Conservation (phyloP, 2,329 filamentous ascomycete genomes). For the Triangularia verruculosa region DNA sequence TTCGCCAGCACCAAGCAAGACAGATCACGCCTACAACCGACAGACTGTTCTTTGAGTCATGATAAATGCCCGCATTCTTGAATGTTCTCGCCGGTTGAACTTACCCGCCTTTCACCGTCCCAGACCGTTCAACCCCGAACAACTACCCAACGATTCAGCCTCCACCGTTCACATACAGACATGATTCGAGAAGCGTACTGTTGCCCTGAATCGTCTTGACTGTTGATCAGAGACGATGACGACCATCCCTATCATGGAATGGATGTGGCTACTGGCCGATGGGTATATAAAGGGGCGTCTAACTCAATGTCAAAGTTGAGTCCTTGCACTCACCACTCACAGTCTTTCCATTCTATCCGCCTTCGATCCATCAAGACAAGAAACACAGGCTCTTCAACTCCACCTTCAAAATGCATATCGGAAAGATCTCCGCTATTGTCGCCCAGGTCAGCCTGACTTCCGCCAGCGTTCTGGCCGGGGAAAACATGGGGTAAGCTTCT, state of each 20-base stretch:
- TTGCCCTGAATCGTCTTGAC: not conserved
- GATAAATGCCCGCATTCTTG: not conserved
- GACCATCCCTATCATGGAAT: not conserved
- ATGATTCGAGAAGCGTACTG: not conserved
- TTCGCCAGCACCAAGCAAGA: too few relatives aligned
- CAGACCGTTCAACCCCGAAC: not conserved
- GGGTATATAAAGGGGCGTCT: not conserved
- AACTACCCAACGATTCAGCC: not conserved
- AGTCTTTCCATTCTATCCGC: not conserved
- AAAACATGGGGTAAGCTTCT: slow-evolving; percentile 8
- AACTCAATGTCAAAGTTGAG: not conserved
- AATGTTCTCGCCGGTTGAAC: not conserved
- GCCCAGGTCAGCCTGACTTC: slow-evolving; percentile 14
- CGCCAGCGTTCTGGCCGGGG: slow-evolving; percentile 9
- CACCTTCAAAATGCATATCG: slow-evolving; percentile 15
- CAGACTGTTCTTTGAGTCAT: not conserved
- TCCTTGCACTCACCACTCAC: not conserved
- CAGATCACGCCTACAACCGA: not conserved
- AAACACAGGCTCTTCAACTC: not conserved
- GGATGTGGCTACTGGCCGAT: not conserved
- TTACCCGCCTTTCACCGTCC: not conserved
- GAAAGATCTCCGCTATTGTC: slow-evolving; percentile 16
- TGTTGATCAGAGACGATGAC: not conserved
- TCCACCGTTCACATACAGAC: not conserved
- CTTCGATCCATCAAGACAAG: not conserved